Evolutionary conservation across 768 basidiomycete genomes (phyloP), one percentile per base, ranked within the genome.

Genomic region (Chalciporus piperatus): DNA sequence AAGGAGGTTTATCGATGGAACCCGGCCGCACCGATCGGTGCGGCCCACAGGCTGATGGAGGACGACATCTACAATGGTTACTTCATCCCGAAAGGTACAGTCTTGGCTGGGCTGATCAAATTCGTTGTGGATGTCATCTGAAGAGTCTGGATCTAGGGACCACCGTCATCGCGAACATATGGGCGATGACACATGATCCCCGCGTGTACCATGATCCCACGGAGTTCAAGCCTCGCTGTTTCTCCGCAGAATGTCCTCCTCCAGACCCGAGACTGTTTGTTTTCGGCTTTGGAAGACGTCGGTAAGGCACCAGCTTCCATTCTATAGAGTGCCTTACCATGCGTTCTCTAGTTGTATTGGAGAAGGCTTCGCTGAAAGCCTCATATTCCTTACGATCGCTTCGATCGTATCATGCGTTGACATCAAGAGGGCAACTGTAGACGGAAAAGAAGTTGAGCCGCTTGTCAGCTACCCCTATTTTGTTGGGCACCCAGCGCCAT

Each of bases 1-100:
- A 59, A 63, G 47, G 66, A 67, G 40, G 55, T 68, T 7, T 57
- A 57, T 38, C 56, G 55, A 41, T 57, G 55, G 55, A 51, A 57
- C 11, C 55, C 55, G 17, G 33, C 42, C 35, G 11, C 55, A 1
- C 55, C 55, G 13, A 41, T 57, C 25, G 49, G 55, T 10, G 20
- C 39, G 22, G 55, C 55, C 33, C 56, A 56, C 25, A 57, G 25
- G 30, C 41, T 51, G 49, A 50, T 51, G 30, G 41, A 57, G 23
- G 56, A 44, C 12, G 55, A 57, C 25, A 6, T 28, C 33, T 56
- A 56, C 17, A 13, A 41, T 4, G 40, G n/a, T 22, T 41, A 48
- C 19, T 30, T 50, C 16, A 50, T 50, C 11, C 50, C 50, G 3
- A 45, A 50, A 45, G 50, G 50, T 45, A 9, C 9, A 12, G 19